Evolutionary conservation across 495 filamentous ascomycete genomes (phyloP), one percentile per base, ranked within the genome.

Genomic region (Penicillium robsamsonii): DNA sequence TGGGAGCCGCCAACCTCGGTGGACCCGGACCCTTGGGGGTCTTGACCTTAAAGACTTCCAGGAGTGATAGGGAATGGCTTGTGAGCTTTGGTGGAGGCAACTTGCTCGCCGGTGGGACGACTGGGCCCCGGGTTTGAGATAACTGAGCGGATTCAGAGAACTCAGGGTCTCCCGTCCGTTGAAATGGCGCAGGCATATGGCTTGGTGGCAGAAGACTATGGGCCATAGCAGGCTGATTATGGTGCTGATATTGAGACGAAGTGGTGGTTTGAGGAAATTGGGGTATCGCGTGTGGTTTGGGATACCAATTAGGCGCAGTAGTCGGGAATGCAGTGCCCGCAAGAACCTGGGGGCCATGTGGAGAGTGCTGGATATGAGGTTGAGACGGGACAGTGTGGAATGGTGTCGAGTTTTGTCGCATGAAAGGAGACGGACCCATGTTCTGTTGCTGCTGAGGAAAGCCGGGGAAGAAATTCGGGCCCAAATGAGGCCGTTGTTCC

Each of bases 11-110:
- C 7, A 68, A 63, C 45, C 66, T 59, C 6, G 64, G 66, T 41
- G 77, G 67, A 29, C 66, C 57, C 12, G 67, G 54, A 11, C 65
- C 61, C 15, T 71, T 67, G 1, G 72, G 63, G 4, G 71, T 64
- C 35, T 73, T 68, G 18, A 69, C 69, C 66, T 86, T 90, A 68
- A 90, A 87, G 2, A 84, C 77, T 63, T 80, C 85, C 43, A 91
- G 69, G 6, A 91, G 66, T 27, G 83, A 78, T 50, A 84, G 71
- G 5, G 84, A 82, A 64, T 91, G 87, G 38, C 73, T 79, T 9
- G 73, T 87, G 38, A 91, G 75, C 61, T 86, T 83, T 7, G 84
- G 86, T 37, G 79, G 72, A 11, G 81, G 83, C 24, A 83, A 62
- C 46, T 82, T 79, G 63, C 76, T 82, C 37, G 85, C 80, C 58